Evolutionary conservation across 2,329 filamentous ascomycete genomes (phyloP).

Genomic region (Sclerotinia glacialis): DNA sequence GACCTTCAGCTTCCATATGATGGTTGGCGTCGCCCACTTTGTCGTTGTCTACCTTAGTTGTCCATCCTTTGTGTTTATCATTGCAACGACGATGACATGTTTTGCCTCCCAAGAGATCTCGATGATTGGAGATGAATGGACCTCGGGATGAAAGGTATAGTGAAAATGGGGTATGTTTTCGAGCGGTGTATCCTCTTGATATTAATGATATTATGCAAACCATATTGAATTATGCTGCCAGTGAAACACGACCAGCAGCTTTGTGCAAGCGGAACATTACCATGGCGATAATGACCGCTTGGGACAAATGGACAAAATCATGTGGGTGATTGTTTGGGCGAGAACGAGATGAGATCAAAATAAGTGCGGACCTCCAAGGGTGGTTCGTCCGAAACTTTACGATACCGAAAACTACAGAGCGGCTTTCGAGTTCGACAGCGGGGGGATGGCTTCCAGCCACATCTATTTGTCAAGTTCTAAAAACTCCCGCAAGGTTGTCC

Average conservation of each 20-base stretch:
- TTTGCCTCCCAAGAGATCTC: slow-evolving; percentile 1
- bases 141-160: slow-evolving; percentile 8
- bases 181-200: slow-evolving; percentile 14
- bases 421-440: slow-evolving; percentile 11
- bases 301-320: not conserved
- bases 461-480: slow-evolving; percentile 15
- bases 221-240: slow-evolving; percentile 19
- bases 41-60: slow-evolving; percentile 20
- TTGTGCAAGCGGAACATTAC: not conserved
- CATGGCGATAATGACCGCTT: slow-evolving; percentile 11
- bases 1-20: slow-evolving; percentile 22
- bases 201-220: slow-evolving; percentile 11
- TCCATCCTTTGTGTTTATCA: slow-evolving; percentile 3
- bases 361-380: slow-evolving; percentile 1
- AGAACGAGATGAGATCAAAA: slow-evolving; percentile 4
- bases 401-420: slow-evolving; percentile 11
- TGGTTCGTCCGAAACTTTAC: slow-evolving; percentile 20
- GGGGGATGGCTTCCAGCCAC: slow-evolving; percentile 5
- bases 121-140: slow-evolving; percentile 3
- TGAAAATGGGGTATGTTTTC: not conserved
- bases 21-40: slow-evolving; percentile 18
- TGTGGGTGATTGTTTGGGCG: not conserved
- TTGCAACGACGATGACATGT: slow-evolving; percentile 3
- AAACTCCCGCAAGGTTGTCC: slow-evolving; percentile 3
- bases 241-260: slow-evolving; percentile 2